Conservation (phyloP, 495 filamentous ascomycete species). For the Polyplosphaeria fusca region DNA sequence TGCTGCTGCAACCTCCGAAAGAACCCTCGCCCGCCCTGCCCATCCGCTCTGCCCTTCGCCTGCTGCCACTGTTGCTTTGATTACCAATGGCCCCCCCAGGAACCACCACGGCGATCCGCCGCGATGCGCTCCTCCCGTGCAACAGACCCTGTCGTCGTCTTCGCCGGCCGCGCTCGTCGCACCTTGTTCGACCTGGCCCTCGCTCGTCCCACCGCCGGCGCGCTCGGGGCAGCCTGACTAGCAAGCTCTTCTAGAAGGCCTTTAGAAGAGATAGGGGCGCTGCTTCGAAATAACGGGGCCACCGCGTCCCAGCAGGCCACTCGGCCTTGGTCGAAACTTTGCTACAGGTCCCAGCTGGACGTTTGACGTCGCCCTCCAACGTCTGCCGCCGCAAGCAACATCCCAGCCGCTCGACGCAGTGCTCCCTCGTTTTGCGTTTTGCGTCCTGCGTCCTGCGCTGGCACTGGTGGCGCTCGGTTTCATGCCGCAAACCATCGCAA, state of each 20-base stretch:
- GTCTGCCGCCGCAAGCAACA: slow-evolving; percentile 1
- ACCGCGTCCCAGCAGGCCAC: slow-evolving; percentile 5
- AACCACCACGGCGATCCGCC: neutral
- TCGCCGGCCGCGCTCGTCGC: slow-evolving; percentile 4
- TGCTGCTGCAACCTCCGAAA: neutral
- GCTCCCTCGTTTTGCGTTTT: neutral
- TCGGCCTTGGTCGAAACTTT: slow-evolving; percentile 16
- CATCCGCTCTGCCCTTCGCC: neutral
- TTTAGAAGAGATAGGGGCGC: slow-evolving; percentile 25
- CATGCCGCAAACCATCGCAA: neutral
- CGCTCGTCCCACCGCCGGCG: no score
- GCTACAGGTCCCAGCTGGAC: neutral
- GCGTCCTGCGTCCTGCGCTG: neutral
- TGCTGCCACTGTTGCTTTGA: neutral
- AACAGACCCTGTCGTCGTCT: neutral
- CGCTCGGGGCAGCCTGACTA: no score
- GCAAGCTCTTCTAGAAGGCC: slow-evolving; percentile 33
- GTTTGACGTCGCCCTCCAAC: slow-evolving; percentile 4
- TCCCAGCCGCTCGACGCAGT: slow-evolving; percentile 1
- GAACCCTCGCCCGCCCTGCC: neutral
- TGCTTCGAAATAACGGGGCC: neutral
- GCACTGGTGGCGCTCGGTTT: neutral
- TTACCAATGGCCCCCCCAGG: slow-evolving; percentile 5
- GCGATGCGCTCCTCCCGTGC: neutral
- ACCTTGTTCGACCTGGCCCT: no score